Conservation (phyloP, 495 filamentous ascomycete species). For the Penicillium ucsense region DNA sequence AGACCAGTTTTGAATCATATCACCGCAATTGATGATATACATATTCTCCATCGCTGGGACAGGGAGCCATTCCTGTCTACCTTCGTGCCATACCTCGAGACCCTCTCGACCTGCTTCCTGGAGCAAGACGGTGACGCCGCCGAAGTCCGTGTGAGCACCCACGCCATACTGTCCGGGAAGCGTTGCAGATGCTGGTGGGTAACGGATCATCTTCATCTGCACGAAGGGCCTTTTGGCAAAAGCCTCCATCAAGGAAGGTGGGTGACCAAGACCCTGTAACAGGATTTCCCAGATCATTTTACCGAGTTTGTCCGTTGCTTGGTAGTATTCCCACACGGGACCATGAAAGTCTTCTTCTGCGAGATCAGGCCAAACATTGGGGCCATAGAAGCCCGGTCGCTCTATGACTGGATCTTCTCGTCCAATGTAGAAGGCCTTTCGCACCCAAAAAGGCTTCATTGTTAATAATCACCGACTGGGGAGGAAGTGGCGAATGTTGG, state of each 20-base stretch:
- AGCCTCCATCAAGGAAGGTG: conserved; percentile 19
- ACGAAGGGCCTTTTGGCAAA: conserved; percentile 29
- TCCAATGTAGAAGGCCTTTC: conserved; percentile 24
- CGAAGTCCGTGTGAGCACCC: conserved; percentile 30
- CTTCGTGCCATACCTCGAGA: conserved; percentile 31
- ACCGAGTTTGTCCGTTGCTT: conserved; percentile 22
- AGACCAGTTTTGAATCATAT: conserved; percentile 30
- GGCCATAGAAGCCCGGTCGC: conserved; percentile 17
- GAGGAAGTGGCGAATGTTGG: too few relatives aligned
- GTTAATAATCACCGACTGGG: too few relatives aligned
- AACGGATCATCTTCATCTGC: conserved; percentile 35
- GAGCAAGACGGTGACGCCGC: conserved; percentile 32
- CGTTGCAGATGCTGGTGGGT: conserved; percentile 21
- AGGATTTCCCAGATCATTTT: conserved; percentile 27
- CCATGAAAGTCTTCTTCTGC: conserved; percentile 25
- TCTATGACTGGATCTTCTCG: conserved; percentile 16
- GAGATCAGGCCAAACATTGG: conserved; percentile 34
- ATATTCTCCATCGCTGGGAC: conserved; percentile 25
- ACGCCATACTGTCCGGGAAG: conserved; percentile 27
- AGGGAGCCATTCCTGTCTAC: conserved; percentile 26
- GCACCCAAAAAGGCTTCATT: too few relatives aligned
- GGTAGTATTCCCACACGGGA: conserved; percentile 29
- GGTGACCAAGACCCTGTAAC: conserved; percentile 25
- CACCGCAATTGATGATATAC: conserved; percentile 39
- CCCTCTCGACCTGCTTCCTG: conserved; percentile 33